Base-by-base conservation (phyloP, 2,329 filamentous ascomycete genomes). In the Xylaria sp. region DNA sequence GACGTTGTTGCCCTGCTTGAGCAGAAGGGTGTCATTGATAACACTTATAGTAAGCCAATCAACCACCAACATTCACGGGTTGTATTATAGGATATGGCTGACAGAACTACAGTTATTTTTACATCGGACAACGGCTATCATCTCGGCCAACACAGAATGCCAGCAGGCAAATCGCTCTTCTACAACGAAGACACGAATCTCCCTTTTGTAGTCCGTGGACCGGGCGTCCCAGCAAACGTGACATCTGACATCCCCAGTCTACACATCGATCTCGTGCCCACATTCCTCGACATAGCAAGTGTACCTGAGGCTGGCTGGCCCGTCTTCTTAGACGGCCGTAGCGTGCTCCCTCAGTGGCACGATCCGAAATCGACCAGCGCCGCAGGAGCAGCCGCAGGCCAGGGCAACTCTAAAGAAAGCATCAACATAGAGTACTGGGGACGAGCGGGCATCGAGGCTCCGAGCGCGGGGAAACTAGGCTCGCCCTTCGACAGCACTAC, bases 341-440 rank as follows among this genome's bases (percentile, higher is more conserved):
- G 52, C 20, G 30, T 55, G 9, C 52, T 55, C 10, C 9, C 28
- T 2, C 52, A 55, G 36, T 55, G 52, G 52, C 52, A 55, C 15
- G 30, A 55, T 23, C 52, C 52, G 18, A 30, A 30, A 32, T 52
- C 48, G 2, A 10, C 10, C 3, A 4, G 13, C 18, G 28, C 52
- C 30, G 32, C 52, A 23, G 52, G 52, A 4, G 52, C n/a, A 8
- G 30, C 28, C n/a, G 52, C 52, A 4, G 52, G 52, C 32, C 52
- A 55, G 12, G 52, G 52, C 18, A 55, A 55, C 52, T 34, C 52
- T 1, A 55, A 36, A 10, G 52, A 55, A 32, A 55, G 28, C 20
- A 55, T 55, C 52, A 55, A 55, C 52, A 55, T 55, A 30, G 52
- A 55, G 20, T 55, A 34, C 30, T 55, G 52, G 52, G 52, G 52